These are phyloP conservation scores for Gremmenia infestans DNA, from an alignment of 2,329 filamentous ascomycete species.

Conservation along the genomic window DNA sequence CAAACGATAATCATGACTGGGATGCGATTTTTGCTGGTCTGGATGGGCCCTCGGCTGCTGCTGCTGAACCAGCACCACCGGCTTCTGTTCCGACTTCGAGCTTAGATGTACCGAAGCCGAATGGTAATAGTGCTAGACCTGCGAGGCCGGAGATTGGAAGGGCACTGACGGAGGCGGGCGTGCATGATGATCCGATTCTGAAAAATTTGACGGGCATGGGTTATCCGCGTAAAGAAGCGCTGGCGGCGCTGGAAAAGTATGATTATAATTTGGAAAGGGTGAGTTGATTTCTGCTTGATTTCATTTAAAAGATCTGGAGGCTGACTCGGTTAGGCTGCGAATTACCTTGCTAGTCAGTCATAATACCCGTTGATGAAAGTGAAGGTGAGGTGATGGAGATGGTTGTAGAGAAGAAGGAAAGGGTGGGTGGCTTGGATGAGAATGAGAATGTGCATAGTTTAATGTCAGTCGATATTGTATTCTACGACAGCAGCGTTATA, in stretches of 20 bases:
- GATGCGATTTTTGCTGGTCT: slow-evolving; percentile 87
- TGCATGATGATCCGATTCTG: slow-evolving; percentile 86
- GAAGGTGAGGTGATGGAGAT: not conserved
- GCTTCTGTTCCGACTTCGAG: slow-evolving; percentile 8
- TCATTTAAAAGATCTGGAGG: not conserved
- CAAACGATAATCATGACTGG: slow-evolving; percentile 71
- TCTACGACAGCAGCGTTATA: slow-evolving; percentile 1
- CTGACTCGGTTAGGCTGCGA: slow-evolving; percentile 28
- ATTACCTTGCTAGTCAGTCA: slow-evolving; percentile 32
- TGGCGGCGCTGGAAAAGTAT: slow-evolving; percentile 83
- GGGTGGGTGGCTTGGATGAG: not conserved
- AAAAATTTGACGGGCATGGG: slow-evolving; percentile 90
- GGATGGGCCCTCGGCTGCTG: slow-evolving; percentile 45
- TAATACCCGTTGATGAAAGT: slow-evolving; percentile 4
- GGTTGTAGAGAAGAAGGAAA: not conserved
- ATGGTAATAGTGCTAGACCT: slow-evolving; percentile 15
- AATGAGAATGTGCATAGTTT: slow-evolving; percentile 13
- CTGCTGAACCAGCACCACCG: not conserved
- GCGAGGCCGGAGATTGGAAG: slow-evolving; percentile 51
- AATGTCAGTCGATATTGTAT: slow-evolving; percentile 14
- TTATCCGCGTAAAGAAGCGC: slow-evolving; percentile 67
- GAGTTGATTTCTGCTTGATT: slow-evolving; percentile 33
- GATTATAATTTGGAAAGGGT: slow-evolving; percentile 97
- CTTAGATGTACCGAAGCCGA: slow-evolving; percentile 23
- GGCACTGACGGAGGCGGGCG: slow-evolving; percentile 66